Evolutionary conservation across 495 filamentous ascomycete genomes (phyloP), one percentile per base, ranked within the genome.

Genomic region (Annulohypoxylon bovei): DNA sequence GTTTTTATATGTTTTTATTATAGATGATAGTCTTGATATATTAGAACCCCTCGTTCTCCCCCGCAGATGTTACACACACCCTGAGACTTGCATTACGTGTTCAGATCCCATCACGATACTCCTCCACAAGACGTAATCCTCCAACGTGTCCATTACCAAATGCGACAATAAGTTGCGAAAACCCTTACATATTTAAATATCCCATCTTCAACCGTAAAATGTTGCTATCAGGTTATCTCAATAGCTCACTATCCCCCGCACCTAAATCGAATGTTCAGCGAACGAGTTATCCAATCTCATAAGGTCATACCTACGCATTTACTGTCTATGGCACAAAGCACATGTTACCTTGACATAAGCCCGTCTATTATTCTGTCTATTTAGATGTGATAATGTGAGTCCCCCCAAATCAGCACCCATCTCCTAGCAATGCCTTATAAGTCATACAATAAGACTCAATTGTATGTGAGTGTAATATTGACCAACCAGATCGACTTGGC

Each of bases 71-170:
- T 39, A 35, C 16, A 18, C 14, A 14, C 37, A 54, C 35, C 40
- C 62, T 14, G 28, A 39, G 46, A 54, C 59, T 32, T 35, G 53
- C 53, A 52, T 64, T 37, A 67, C 63, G 59, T 71, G 44, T 47
- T 64, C 25, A 47, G 52, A 71, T 67, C 59, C 63, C 40, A 28
- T 47, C 18, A 37, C 53, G 37, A 62, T 49, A 27, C 39, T 53
- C 33, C 33, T 4, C 42, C 8, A 32, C 8, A 32, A 32, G 40
- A 2, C 6, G 7, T 16, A 27, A 53, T 70, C 49, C 40, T 62
- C 32, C 56, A 65, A 61, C 68, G 68, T 70, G 68, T 65, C 62
- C 68, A 30, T 65, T 70, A 18, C 49, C 9, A 32, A 14, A 62
- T 39, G 23, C 49, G 14, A 14, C 40, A 50, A 44, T 42, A 32